phyloP scores from a whole-genome alignment of 192 early-diverging fungal genomes.

The Coemansia erecta region DNA sequence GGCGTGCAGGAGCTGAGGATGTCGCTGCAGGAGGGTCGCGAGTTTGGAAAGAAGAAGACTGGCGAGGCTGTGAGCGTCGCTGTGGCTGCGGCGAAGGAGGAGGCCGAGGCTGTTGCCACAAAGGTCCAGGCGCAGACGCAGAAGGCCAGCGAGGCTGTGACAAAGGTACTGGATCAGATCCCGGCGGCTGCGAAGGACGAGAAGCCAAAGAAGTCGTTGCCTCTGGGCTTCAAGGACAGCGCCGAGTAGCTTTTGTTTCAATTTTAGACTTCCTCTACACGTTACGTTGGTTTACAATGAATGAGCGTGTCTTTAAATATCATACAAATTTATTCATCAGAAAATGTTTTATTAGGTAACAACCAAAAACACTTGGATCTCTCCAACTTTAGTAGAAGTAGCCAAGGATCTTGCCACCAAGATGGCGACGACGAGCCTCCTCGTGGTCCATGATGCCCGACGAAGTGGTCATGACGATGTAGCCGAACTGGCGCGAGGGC shows the following conservation, averaged over 20 bases:
- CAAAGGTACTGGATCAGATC: neutral
- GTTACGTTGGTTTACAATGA: too few relatives aligned
- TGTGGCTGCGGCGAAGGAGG: slow-evolving; percentile 3
- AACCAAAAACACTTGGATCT: neutral
- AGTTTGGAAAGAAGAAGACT: slow-evolving; percentile 6
- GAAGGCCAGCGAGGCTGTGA: neutral
- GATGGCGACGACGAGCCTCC: slow-evolving; percentile 94
- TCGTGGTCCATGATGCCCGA: slow-evolving; percentile 99
- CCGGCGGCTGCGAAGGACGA: neutral
- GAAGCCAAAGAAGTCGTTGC: slow-evolving; percentile 16
- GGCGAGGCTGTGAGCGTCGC: neutral
- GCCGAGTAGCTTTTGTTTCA: neutral
- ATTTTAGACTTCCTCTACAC: too few relatives aligned
- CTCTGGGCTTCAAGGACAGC: slow-evolving; percentile 30
- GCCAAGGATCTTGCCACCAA: slow-evolving; percentile 97
- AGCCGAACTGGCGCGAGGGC: slow-evolving; percentile 98
- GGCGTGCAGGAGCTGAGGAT: slow-evolving; percentile 35
- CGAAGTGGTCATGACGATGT: slow-evolving; percentile 87
- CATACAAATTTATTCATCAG: slow-evolving; percentile 7
- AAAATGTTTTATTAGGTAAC: neutral
- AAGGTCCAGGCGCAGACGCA: slow-evolving; percentile 1
- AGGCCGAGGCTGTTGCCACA: neutral
- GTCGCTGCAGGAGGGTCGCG: slow-evolving; percentile 36
- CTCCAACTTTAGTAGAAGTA: slow-evolving; percentile 74
- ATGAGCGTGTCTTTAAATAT: neutral